Evolutionary conservation across 176 grass and related monocot genomes (phyloP), one percentile per base, ranked within the genome.

Genomic region (Oryza longistaminata): DNA sequence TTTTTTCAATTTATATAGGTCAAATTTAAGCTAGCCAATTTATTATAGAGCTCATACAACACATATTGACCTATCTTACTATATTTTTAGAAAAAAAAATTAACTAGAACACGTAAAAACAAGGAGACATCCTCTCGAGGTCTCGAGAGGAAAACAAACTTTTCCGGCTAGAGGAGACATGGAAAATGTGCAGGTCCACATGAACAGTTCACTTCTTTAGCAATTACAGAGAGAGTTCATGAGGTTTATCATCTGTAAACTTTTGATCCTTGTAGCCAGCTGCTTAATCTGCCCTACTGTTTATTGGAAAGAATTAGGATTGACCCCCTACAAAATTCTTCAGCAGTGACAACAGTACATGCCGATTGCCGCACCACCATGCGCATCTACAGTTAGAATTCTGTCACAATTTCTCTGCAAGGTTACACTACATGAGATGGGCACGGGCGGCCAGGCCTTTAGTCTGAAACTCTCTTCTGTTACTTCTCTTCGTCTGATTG

Each of bases 401-500:
- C 10, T 61, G 37, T 48, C 21, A 8, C 50, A 9, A 26, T 67
- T 27, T 6, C 3, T 34, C 35, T 71, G 58, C 74, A 52, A 70
- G 73, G 34, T 64, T 76, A 83, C 31, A 68, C 83, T 61, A 49
- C 33, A 81, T 46, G 75, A 84, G 76, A 79, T 80, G 77, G 77
- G 15, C 45, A 60, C 27, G n/a, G n/a, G 9, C 44, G 14, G 11
- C 44, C 55, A 76, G 25, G 68, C 27, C 35, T 77, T 67, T 50
- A 75, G 50, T 83, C 76, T 75, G 65, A 80, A 29, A 77, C 17
- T 25, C 35, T 67, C 8, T 61, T 74, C 71, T 92, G 88, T 76
- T 61, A 78, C 83, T 94, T 96, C 88, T 99, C 93, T 82, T 99
- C 97, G 42, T 96, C 97, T 25, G 93, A 99, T 27, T 85, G 97